A percentile compares a stretch with the other conserved stretches of the same genome.
These are phyloP conservation scores for Globisporangium canariense DNA, from an alignment of 352 stramenopile species.

Conservation along the genomic window DNA sequence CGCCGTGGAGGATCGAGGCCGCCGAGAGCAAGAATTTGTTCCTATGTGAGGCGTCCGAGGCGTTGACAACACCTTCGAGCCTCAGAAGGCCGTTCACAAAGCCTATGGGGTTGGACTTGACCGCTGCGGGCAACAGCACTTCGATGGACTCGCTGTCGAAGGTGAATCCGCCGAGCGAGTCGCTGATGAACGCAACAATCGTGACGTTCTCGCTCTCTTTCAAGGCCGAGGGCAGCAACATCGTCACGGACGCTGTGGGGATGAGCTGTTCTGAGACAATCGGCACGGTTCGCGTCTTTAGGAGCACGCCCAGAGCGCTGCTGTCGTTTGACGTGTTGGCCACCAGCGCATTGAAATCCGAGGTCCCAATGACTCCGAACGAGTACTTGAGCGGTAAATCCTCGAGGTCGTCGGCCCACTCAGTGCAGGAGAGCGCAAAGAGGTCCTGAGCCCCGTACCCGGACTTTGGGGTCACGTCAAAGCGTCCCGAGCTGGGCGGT, in stretches of 20 bases:
- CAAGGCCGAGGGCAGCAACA: conserved; percentile 37
- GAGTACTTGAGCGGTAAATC: conserved; percentile 63
- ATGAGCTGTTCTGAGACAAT: conserved; percentile 38
- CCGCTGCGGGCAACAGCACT: conserved; percentile 34
- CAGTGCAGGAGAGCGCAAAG: conserved; percentile 44
- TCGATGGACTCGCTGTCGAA: conserved; percentile 36
- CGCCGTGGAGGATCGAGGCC: conserved; percentile 42
- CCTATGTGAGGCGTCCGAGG: conserved; percentile 23
- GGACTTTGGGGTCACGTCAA: conserved; percentile 35
- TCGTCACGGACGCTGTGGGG: conserved; percentile 28
- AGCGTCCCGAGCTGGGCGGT: conserved; percentile 49
- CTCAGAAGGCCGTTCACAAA: conserved; percentile 40
- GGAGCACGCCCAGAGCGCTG: conserved; percentile 19
- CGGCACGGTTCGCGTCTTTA: conserved; percentile 31
- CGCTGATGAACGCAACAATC: conserved; percentile 53
- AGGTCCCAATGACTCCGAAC: conserved; percentile 47
- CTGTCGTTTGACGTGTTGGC: conserved; percentile 16
- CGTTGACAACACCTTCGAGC: conserved; percentile 4
- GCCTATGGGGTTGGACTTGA: conserved; percentile 27
- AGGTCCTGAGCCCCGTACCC: conserved; percentile 52
- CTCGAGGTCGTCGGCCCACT: conserved; percentile 59
- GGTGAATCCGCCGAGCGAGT: conserved; percentile 34
- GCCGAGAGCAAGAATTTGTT: conserved; percentile 38
- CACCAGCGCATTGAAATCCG: conserved; percentile 23
- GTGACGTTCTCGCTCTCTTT: conserved; percentile 36